These are phyloP conservation scores for Wickerhamomyces sydowiorum DNA, from an alignment of 805 yeast genomes.

Conservation along the genomic window DNA sequence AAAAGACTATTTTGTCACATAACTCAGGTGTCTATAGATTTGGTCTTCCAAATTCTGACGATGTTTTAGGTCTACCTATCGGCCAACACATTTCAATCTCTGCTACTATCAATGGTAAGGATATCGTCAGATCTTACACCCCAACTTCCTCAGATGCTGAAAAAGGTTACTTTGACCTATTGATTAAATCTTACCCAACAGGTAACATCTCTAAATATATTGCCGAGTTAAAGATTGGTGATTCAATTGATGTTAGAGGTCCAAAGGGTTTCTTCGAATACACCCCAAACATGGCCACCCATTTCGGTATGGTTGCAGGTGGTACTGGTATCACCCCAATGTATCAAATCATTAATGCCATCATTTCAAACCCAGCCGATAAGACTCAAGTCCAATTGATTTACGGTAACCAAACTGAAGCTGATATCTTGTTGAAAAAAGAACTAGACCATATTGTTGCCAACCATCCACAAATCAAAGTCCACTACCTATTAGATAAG, in stretches of 20 bases:
- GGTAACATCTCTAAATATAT: constrained; percentile 81
- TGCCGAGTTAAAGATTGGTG: constrained; percentile 71
- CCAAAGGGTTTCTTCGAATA: constrained; percentile 89
- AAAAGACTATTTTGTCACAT: constrained; percentile 70
- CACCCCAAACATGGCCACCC: constrained; percentile 67
- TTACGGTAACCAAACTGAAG: constrained; percentile 76
- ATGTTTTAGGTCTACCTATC: constrained; percentile 80
- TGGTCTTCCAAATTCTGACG: constrained; percentile 69
- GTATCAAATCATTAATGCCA: constrained; percentile 86
- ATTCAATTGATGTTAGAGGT: constrained; percentile 71
- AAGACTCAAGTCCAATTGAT: constrained; percentile 67
- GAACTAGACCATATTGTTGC: constrained; percentile 68
- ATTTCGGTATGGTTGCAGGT: constrained; percentile 89
- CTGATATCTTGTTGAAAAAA: constrained; percentile 73
- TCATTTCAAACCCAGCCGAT: constrained; percentile 72
- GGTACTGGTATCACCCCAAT: constrained; percentile 97
- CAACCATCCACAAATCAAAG: constrained; percentile 51
- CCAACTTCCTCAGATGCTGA: constrained; percentile 81
- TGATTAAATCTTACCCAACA: constrained; percentile 78
- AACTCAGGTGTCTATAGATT: constrained; percentile 82
- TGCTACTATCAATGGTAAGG: constrained; percentile 73
- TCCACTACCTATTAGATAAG: constrained; percentile 71
- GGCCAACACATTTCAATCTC: constrained; percentile 90
- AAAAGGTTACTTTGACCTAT: constrained; percentile 76
- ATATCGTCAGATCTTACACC: constrained; percentile 80